phyloP scores from a whole-genome alignment of 2,329 filamentous ascomycete species.

The Macrophomina pseudophaseolina region DNA sequence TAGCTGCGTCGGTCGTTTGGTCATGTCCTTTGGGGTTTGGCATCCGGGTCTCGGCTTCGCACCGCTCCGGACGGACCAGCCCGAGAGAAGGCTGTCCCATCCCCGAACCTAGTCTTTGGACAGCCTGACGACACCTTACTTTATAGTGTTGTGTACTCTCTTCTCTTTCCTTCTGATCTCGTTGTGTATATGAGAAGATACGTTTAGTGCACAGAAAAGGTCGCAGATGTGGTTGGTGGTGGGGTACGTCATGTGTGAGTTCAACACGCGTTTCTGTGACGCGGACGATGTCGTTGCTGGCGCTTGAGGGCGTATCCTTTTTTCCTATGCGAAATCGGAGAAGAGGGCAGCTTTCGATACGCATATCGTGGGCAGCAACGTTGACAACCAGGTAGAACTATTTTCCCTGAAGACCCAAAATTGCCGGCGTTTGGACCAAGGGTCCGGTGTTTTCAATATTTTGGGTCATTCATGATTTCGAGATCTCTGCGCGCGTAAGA shows the following conservation, averaged over 20 bases:
- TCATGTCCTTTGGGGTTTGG: no score
- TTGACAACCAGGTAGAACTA: no score
- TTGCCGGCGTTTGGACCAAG: not conserved
- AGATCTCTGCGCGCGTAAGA: not conserved
- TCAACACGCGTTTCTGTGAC: no score
- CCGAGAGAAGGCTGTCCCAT: not conserved
- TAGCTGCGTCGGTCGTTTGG: not conserved
- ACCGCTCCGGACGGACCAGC: constrained; percentile 5
- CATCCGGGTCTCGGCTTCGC: not conserved
- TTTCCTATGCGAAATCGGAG: not conserved
- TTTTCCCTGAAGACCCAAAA: not conserved
- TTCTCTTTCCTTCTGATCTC: no score
- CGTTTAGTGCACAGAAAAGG: no score
- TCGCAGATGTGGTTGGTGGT: no score
- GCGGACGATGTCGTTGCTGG: not conserved
- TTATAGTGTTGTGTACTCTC: no score
- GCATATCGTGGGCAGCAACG: no score
- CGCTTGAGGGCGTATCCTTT: not conserved
- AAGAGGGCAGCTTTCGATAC: not conserved
- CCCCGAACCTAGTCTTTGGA: not conserved
- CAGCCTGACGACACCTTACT: not conserved
- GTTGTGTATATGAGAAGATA: no score
- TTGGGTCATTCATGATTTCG: not conserved
- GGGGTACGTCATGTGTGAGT: no score
- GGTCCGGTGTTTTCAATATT: not conserved